Evolutionary conservation across 2,329 filamentous ascomycete genomes (phyloP), one percentile per base, ranked within the genome.

Genomic region (Claviceps sp.): DNA sequence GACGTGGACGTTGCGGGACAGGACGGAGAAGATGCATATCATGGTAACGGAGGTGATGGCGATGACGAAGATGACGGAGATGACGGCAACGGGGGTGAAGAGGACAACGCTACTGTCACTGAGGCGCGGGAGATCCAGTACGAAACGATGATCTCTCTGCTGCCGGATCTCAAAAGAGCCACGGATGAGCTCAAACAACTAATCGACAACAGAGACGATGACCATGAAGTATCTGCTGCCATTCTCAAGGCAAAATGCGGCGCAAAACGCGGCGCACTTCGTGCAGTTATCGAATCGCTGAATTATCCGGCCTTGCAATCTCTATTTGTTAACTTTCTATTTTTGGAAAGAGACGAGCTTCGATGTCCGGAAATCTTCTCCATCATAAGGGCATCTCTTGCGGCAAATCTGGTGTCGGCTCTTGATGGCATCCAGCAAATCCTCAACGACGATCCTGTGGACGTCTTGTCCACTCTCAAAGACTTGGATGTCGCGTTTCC

Each of bases 371-470:
- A 45, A 5, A 48, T 47, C 1, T 2, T 17, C 11, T 19, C 52
- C 7, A 8, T 51, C 46, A 50, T 17, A 40, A 50, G 4, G 22
- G 55, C 59, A 14, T 56, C 68, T 16, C 62, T 60, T 4, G 57
- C 60, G 30, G 65, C 65, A 26, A 73, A 73, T 51, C 59, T 69
- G 5, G 66, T 64, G 22, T 60, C 61, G 4, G 61, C 68, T 6
- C 60, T 69, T 11, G 62, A 68, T 50, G 56, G 58, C 4, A 55
- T 67, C 38, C 50, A 55, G 13, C 47, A 44, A 22, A 44, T 60
- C n/a, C 30, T 56, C 37, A 42, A 52, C 11, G 47, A 43, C 0
- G 51, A 54, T 4, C 24, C 51, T 10, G 2, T n/a, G n/a, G 57
- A 61, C 24, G 50, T 59, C 2, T 54, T 61, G 4, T 47, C 54